A percentile compares a stretch with the other conserved stretches of the same genome.
phyloP scores from a whole-genome alignment of 345 rosid species.

The Citrus inodora region DNA sequence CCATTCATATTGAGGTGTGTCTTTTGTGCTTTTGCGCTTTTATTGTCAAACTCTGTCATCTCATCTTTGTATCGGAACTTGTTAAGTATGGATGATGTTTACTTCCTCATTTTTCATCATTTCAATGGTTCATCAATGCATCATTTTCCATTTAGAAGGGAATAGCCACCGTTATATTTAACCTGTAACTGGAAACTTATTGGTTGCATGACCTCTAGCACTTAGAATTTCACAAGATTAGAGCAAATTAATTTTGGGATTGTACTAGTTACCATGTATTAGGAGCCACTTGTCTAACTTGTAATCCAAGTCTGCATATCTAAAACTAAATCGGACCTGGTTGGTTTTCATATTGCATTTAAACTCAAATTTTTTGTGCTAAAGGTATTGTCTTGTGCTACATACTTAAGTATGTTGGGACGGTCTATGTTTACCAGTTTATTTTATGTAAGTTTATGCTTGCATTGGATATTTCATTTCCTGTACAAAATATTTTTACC shows the following conservation, averaged over 20 bases:
- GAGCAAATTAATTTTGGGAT: not conserved
- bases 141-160: not conserved
- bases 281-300: not conserved
- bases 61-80: not conserved
- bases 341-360: not conserved
- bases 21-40: not conserved
- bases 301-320: not conserved
- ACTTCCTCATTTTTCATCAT: not conserved
- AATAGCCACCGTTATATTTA: not conserved
- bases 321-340: not conserved
- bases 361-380: not conserved
- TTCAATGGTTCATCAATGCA: not conserved
- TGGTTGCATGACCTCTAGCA: not conserved
- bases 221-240: not conserved
- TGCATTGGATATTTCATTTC: not conserved
- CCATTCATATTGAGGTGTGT: constrained; percentile 64
- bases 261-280: not conserved
- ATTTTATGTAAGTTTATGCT: not conserved
- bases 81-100: not conserved
- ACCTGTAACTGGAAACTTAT: not conserved
- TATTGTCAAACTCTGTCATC: not conserved
- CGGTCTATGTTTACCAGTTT: not conserved
- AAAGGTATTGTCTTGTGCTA: not conserved
- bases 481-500: not conserved
- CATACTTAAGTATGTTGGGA: not conserved